Conservation (phyloP, 2,329 filamentous ascomycete genomes). For the Knufia fluminis region DNA sequence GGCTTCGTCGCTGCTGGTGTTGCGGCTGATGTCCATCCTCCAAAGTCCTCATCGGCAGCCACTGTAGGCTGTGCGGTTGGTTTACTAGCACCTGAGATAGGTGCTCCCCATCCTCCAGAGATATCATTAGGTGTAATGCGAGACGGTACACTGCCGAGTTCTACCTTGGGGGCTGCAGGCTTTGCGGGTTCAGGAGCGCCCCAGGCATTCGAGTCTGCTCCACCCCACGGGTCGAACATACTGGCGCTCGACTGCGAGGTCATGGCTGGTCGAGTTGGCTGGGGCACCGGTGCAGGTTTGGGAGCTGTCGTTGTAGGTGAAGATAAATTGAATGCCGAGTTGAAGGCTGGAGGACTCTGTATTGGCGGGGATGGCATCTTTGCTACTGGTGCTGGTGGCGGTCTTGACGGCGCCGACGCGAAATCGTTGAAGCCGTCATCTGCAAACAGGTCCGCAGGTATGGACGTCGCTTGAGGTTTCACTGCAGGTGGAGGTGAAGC, state of each 20-base stretch:
- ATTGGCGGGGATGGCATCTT: slow-evolving; percentile 24
- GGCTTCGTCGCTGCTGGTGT: slow-evolving; percentile 16
- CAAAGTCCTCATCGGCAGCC: slow-evolving; percentile 86
- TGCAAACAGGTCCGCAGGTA: slow-evolving; percentile 21
- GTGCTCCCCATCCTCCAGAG: slow-evolving; percentile 53
- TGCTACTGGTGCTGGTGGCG: slow-evolving; percentile 23
- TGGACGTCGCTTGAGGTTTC: slow-evolving; percentile 38
- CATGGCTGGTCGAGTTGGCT: slow-evolving; percentile 28
- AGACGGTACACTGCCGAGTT: slow-evolving; percentile 33
- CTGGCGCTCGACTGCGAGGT: slow-evolving; percentile 26
- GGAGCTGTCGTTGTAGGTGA: slow-evolving; percentile 36
- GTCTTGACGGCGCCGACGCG: slow-evolving; percentile 23
- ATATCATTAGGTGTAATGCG: slow-evolving; percentile 51
- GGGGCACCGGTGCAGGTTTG: slow-evolving; percentile 25
- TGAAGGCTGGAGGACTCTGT: slow-evolving; percentile 29
- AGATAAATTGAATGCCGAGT: slow-evolving; percentile 77
- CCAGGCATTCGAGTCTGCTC: slow-evolving; percentile 62
- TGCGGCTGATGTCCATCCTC: slow-evolving; percentile 75
- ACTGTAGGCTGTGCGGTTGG: slow-evolving; percentile 52
- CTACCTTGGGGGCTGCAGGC: slow-evolving; percentile 18
- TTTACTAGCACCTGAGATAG: slow-evolving; percentile 30
- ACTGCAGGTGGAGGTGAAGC: slow-evolving; percentile 37
- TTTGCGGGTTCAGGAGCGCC: slow-evolving; percentile 46
- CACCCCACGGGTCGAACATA: slow-evolving; percentile 69
- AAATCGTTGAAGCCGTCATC: slow-evolving; percentile 24